Evolutionary conservation across 1,139 yeast species (phyloP), one percentile per base, ranked within the genome.

Genomic region (Pichia sp.): DNA sequence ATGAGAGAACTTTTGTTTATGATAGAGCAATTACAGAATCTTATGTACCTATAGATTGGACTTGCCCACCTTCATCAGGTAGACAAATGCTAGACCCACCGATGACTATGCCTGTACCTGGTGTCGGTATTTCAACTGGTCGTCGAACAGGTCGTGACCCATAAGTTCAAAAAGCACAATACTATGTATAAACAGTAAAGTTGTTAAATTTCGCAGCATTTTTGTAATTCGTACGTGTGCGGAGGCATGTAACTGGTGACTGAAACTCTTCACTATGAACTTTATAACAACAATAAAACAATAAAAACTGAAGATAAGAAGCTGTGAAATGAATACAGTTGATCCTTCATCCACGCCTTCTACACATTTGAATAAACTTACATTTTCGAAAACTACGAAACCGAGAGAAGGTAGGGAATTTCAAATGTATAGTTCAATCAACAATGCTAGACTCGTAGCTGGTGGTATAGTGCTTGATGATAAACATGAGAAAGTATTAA

Each of bases 401-500:
- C 42, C 47, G n/a, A 28, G 47, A 22, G 45, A 41, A 31, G 47
- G 47, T 10, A 22, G 47, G 4, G 43, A 36, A 6, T 24, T 36
- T 19, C 47, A 44, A 25, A 9, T 44, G 24, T 44, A 44, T 30
- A 41, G 31, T 25, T 24, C 32, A 7, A n/a, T 24, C 10, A 34
- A 36, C n/a, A 28, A 41, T 2, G 88, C 95, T 1, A 67, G 97
- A 24, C 64, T 91, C 54, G 86, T 91, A 4, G 96, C 97, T 1
- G 98, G 98, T 1, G 84, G 95, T 52, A 74, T 91, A 10, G 80
- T 91, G 31, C 62, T 91, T 36, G 77, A 80, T 50, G 61, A 60
- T 2, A 66, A 70, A 30, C 72, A 69, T 46, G 71, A 70, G 31
- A 73, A 77, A 52, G 85, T 89, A 24, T 71, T 91, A 14, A 73